These are phyloP conservation scores for Urochloa ruziziensis DNA, from an alignment of 176 grass and related monocot species.

Conservation along the genomic window DNA sequence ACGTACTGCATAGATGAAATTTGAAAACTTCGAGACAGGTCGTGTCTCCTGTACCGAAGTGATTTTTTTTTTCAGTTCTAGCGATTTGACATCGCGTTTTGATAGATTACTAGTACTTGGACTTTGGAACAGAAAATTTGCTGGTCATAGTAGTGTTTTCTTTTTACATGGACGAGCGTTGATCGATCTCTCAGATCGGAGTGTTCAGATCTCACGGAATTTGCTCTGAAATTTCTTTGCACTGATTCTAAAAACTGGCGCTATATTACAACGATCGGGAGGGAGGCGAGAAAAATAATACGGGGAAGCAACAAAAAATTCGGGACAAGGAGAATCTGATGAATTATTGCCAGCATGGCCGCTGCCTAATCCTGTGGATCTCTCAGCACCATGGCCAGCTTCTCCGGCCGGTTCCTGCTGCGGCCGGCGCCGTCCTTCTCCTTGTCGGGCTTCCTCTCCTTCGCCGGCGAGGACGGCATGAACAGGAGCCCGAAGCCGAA, in stretches of 20 bases:
- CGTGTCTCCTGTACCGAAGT: background rate
- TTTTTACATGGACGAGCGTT: background rate
- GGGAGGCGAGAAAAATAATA: background rate
- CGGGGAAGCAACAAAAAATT: background rate
- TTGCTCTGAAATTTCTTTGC: background rate
- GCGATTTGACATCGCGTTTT: slow-evolving; percentile 22
- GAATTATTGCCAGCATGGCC: slow-evolving; percentile 46
- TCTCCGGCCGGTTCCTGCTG: slow-evolving; percentile 44
- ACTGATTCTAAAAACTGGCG: slow-evolving; percentile 1
- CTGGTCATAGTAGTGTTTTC: background rate
- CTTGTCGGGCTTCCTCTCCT: slow-evolving; percentile 37
- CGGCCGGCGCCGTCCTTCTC: slow-evolving; percentile 28
- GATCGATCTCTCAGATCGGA: background rate
- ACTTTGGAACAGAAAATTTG: background rate
- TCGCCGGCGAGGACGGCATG: slow-evolving; percentile 39
- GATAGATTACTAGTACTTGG: background rate
- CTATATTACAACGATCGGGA: slow-evolving; percentile 34
- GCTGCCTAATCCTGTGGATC: slow-evolving; percentile 48
- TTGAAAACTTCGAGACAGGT: slow-evolving; percentile 36
- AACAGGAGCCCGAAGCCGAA: slow-evolving; percentile 56
- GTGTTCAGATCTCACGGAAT: background rate
- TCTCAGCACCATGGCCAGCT: slow-evolving; percentile 48
- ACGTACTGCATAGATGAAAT: slow-evolving; percentile 22
- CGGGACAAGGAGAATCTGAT: slow-evolving; percentile 32
- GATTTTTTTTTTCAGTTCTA: background rate